Evolutionary conservation across 139 green algal species (phyloP).

Genomic region (Chlamydomonas asymmetrica): DNA sequence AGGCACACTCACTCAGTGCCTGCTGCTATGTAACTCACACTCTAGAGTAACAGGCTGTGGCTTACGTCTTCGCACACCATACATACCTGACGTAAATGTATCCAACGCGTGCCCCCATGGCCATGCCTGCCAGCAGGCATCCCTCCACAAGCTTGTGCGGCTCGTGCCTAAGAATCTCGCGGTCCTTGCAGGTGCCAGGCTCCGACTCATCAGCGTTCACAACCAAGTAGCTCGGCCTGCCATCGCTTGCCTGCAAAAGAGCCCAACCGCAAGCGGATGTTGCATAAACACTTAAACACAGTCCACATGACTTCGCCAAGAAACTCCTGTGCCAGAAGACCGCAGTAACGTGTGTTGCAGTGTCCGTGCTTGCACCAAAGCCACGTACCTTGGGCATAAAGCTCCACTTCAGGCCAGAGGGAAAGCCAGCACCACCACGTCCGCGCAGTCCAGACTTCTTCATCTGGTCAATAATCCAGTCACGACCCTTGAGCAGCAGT

Average conservation of each 20-base stretch:
- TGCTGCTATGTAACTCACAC: no score
- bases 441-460: slow-evolving; percentile 94
- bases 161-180: slow-evolving; percentile 96
- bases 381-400: slow-evolving; percentile 96
- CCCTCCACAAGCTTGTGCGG: slow-evolving; percentile 98
- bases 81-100: slow-evolving; percentile 96
- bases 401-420: slow-evolving; percentile 94
- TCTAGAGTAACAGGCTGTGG: background rate
- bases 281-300: no score
- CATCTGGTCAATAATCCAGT: slow-evolving; percentile 98
- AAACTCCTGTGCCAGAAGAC: no score
- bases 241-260: slow-evolving; percentile 73
- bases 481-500: slow-evolving; percentile 80
- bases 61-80: no score
- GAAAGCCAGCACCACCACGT: slow-evolving; percentile 95
- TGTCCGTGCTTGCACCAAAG: no score
- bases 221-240: slow-evolving; percentile 92
- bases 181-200: slow-evolving; percentile 97
- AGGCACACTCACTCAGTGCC: no score
- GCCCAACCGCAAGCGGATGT: background rate
- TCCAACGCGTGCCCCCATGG: slow-evolving; percentile 84
- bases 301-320: no score
- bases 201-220: slow-evolving; percentile 98
- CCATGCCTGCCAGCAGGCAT: slow-evolving; percentile 89
- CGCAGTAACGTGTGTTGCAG: no score